A percentile compares a stretch with the other conserved stretches of the same genome.
These are phyloP conservation scores for Metarhizium rileyi DNA, from an alignment of 2,329 filamentous ascomycete species.

Conservation along the genomic window DNA sequence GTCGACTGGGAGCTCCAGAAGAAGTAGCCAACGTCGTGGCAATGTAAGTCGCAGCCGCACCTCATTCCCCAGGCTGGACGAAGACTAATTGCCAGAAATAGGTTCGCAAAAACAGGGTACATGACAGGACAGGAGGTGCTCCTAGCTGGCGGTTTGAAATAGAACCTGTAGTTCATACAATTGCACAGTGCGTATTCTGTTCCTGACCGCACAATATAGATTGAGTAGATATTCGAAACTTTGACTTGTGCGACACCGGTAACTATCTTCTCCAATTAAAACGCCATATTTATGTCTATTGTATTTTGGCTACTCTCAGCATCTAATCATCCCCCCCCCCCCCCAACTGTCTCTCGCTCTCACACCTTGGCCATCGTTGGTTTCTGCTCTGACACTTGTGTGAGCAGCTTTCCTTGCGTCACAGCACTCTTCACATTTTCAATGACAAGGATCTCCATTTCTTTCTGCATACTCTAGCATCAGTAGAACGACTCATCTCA, in stretches of 20 bases:
- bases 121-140: constrained; percentile 8
- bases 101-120: constrained; percentile 8
- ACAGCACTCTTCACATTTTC: constrained; percentile 24
- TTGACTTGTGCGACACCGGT: background rate
- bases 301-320: background rate
- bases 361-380: background rate
- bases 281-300: background rate
- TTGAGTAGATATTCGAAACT: background rate
- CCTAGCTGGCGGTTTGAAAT: constrained; percentile 5
- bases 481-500: background rate
- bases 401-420: constrained; percentile 8
- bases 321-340: background rate
- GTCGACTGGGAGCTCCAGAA: constrained; percentile 5
- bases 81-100: background rate
- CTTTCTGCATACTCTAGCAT: constrained; percentile 7
- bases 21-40: constrained; percentile 8
- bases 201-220: too few relatives aligned
- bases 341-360: background rate
- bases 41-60: constrained; percentile 1
- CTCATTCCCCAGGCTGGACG: background rate
- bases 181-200: background rate
- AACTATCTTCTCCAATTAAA: background rate
- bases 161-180: background rate
- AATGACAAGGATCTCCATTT: constrained; percentile 20
- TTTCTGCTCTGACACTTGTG: constrained; percentile 10